phyloP scores from a whole-genome alignment of 805 yeast genomes.

The Zygosaccharomyces siamensis region DNA sequence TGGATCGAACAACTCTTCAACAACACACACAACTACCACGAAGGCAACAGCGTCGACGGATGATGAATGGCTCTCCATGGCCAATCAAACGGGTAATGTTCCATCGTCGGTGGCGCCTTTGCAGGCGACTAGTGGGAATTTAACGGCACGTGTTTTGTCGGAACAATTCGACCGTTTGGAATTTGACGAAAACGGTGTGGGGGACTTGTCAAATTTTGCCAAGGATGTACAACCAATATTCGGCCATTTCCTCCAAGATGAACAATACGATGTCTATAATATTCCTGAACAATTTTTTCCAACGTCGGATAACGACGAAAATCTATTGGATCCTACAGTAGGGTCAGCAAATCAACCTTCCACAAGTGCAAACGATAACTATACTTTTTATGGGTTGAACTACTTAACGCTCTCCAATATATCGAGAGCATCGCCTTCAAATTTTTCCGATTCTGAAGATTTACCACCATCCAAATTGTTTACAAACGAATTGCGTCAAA shows the following conservation, averaged over 20 bases:
- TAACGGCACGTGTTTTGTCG: conserved; percentile 3
- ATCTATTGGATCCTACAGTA: background rate
- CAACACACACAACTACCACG: background rate
- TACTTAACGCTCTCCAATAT: conserved; percentile 22
- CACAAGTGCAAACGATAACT: conserved; percentile 13
- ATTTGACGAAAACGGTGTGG: conserved; percentile 10
- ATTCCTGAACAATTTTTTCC: background rate
- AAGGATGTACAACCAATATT: conserved; percentile 15
- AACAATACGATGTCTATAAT: conserved; percentile 8
- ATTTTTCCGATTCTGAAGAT: background rate
- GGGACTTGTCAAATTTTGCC: conserved; percentile 9
- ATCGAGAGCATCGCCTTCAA: conserved; percentile 21
- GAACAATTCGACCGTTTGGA: conserved; percentile 10
- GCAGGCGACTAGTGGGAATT: background rate
- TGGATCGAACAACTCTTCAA: background rate
- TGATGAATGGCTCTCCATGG: conserved; percentile 4
- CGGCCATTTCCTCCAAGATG: conserved; percentile 13
- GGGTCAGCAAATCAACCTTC: background rate
- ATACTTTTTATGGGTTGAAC: conserved; percentile 28
- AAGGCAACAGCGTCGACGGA: background rate
- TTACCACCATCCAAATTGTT: conserved; percentile 19
- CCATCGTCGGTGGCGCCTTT: conserved; percentile 2
- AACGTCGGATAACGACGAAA: background rate
- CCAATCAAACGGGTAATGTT: background rate
- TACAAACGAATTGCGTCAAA: conserved; percentile 22